Base-by-base conservation (phyloP, 1,139 yeast genomes). In the Magnusiomyces paraingens region DNA sequence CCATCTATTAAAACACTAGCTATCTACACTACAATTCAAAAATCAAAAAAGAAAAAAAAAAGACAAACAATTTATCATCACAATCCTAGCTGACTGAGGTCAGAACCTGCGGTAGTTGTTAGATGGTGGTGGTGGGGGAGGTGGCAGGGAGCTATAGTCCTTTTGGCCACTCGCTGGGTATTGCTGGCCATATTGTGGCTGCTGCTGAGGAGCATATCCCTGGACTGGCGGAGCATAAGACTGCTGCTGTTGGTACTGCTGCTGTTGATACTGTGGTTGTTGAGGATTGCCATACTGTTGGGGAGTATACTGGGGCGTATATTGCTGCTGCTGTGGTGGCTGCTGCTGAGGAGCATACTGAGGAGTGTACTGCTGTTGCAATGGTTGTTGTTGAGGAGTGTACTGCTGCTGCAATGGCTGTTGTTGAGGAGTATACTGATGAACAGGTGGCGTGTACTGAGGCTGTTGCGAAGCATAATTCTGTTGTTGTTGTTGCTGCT, bases 341-440 rank as follows among this genome's bases (percentile, higher is more conserved):
- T 50, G 50, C 45, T 45, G 53, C 47, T 49, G 54, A 40, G 53
- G 55, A 17, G 41, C 47, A 8, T 53, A 21, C 12, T 38, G 51
- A 20, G 62, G 67, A 35, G 58, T 64, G 47, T 63, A 68, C 50
- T 61, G 67, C 49, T 66, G 67, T 12, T 59, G 60, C 38, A 61
- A 63, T 29, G 56, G 59, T 49, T 60, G 67, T 39, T 32, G 49
- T 1, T 32, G 51, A 11, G 52, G 54, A 14, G 58, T 66, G 51
- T 63, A 68, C 22, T 52, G 58, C 29, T 41, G 43, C 42, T 54
- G 17, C 3, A 12, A 8, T 36, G n/a, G 41, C 17, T 48, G 49
- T 47, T 40, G 44, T 22, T 26, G 50, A 26, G 50, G 53, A n/a
- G n/a, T n/a, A 14, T 32, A n/a, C 12, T 26, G 51, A 32, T 35